phyloP scores from a whole-genome alignment of 2,329 filamentous ascomycete species.

The Aciculosporium take region DNA sequence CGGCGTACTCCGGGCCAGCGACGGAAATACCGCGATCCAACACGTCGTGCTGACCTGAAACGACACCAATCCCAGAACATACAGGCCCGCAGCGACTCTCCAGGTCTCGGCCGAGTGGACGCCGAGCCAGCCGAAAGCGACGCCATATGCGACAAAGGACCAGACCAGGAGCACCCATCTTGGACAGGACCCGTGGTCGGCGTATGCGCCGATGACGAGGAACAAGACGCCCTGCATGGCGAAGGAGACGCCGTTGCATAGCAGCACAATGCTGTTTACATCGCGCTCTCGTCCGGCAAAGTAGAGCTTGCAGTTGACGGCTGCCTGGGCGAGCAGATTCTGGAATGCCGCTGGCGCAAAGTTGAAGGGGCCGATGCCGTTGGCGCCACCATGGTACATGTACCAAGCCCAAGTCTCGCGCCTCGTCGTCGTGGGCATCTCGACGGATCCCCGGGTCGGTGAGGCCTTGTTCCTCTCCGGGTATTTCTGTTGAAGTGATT shows the following conservation, averaged over 20 bases:
- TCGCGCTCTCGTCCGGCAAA: conserved; percentile 43
- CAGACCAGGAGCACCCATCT: conserved; percentile 48
- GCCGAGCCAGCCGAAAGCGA: conserved; percentile 54
- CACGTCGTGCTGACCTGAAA: conserved; percentile 56
- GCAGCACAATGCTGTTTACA: conserved; percentile 49
- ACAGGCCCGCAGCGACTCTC: conserved; percentile 45
- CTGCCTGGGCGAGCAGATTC: conserved; percentile 47
- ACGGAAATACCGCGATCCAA: conserved; percentile 46
- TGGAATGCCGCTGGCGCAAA: conserved; percentile 54
- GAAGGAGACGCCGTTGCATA: conserved; percentile 53
- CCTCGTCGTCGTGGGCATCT: conserved; percentile 10
- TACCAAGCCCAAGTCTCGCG: conserved; percentile 15
- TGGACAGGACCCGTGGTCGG: conserved; percentile 51
- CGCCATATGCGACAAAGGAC: conserved; percentile 44
- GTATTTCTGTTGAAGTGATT: too few relatives aligned
- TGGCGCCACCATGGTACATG: conserved; percentile 50
- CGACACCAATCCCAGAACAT: conserved; percentile 51
- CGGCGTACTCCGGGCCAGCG: conserved; percentile 22
- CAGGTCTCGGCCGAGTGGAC: conserved; percentile 46
- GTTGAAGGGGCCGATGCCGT: conserved; percentile 48
- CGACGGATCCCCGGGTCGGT: too few relatives aligned
- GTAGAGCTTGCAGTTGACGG: conserved; percentile 32
- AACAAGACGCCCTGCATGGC: conserved; percentile 48
- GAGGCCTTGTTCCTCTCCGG: too few relatives aligned
- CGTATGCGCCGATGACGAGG: conserved; percentile 35